phyloP scores from a whole-genome alignment of 352 stramenopile genomes.

The Globisporangium nunn region DNA sequence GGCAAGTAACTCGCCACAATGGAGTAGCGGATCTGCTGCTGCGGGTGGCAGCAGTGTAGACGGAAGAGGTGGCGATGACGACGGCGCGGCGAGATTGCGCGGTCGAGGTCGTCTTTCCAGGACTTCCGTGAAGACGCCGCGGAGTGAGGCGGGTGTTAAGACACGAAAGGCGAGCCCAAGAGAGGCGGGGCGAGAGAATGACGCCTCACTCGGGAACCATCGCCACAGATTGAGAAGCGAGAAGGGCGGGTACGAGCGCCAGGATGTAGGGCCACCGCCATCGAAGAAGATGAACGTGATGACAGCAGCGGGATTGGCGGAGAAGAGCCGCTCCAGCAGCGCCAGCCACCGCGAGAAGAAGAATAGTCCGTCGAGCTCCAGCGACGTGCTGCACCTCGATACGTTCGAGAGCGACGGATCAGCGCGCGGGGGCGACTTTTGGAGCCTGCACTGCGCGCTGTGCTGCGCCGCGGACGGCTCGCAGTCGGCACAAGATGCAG shows the following conservation, averaged over 20 bases:
- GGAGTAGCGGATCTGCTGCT: slow-evolving; percentile 6
- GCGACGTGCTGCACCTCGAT: slow-evolving; percentile 44
- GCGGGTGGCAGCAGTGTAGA: slow-evolving; percentile 7
- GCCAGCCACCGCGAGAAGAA: slow-evolving; percentile 36
- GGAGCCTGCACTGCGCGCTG: slow-evolving; percentile 57
- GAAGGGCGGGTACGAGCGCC: neutral
- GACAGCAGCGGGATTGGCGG: slow-evolving; percentile 12
- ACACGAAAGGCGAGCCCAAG: neutral
- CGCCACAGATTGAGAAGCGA: neutral
- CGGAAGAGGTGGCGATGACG: slow-evolving; percentile 1
- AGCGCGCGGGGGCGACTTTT: slow-evolving; percentile 19
- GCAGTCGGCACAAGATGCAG: slow-evolving; percentile 16
- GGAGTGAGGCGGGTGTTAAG: neutral
- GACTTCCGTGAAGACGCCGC: slow-evolving; percentile 32
- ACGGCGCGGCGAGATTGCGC: slow-evolving; percentile 28
- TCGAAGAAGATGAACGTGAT: slow-evolving; percentile 11
- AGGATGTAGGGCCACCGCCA: neutral
- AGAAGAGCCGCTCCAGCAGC: slow-evolving; percentile 6
- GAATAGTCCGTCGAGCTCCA: slow-evolving; percentile 58
- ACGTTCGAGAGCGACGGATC: slow-evolving; percentile 23
- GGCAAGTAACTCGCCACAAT: slow-evolving; percentile 17
- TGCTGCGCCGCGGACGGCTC: slow-evolving; percentile 39
- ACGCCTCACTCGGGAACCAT: neutral
- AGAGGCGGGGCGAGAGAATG: neutral
- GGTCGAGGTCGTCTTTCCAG: slow-evolving; percentile 33